Evolutionary conservation across 2,329 filamentous ascomycete species (phyloP), one percentile per base, ranked within the genome.

Genomic region (Paraconiothyrium sp.): DNA sequence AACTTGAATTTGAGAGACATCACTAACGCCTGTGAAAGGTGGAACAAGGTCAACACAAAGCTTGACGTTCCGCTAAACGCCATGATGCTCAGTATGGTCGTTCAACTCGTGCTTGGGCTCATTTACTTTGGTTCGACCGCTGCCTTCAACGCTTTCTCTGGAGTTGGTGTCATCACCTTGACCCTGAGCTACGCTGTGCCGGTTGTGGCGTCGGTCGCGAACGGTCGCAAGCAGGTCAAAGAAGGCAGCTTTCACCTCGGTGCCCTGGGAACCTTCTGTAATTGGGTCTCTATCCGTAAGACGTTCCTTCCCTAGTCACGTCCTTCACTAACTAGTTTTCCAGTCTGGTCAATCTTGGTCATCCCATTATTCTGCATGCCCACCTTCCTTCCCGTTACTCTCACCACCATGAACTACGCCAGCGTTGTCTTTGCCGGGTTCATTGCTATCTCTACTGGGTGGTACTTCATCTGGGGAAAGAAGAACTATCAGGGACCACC

Each of bases 331-430:
- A 59, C 34, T 34, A 16, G n/a, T 16, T 27, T 10, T 20, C 27
- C 49, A 78, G 77, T 64, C 49, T 92, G 90, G 90, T 89, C 88
- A 58, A 68, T 84, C 14, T 84, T 93, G 57, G 89, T 89, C 39
- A 86, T 92, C 56, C 89, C 90, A 1, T 85, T 92, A 16, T 92
- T 92, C 83, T 92, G 88, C 78, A 91, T 91, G 88, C 90, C 89
- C 0, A 84, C 87, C 0, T 78, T 78, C 47, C 80, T 91, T n/a
- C 88, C 88, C 6, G 88, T 90, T 43, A 84, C 83, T 0, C 77
- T 84, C 6, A 74, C 79, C 20, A 84, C 82, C 43, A 89, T 92
- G 83, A 93, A 93, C 83, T 93, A 92, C 76, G 90, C 90, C 1
- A 88, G 88, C 14, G 90, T 89, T 37, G 90, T 93, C n/a, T 92